Conservation (phyloP, 2,329 filamentous ascomycete species). For the Pseudogymnoascus sp. region DNA sequence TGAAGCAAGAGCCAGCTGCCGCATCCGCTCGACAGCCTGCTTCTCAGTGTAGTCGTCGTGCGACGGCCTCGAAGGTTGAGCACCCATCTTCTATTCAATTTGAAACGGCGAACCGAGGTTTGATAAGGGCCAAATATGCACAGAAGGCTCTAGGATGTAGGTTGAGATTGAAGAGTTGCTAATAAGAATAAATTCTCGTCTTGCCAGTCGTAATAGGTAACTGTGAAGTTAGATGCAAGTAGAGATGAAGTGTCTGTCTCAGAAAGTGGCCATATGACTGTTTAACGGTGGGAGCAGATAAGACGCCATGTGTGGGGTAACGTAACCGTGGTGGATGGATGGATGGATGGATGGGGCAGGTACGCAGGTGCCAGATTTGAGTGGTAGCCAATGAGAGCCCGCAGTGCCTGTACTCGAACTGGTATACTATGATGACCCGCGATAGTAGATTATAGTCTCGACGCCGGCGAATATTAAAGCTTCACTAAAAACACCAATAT, state of each 20-base stretch:
- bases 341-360: not conserved
- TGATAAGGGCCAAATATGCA: not conserved
- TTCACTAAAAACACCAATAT: not conserved
- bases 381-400: not conserved
- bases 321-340: conserved; percentile 3
- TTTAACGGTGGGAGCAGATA: not conserved
- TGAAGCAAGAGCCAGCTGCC: not conserved
- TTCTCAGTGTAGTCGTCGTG: not conserved
- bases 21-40: not conserved
- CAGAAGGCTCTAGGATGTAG: not conserved
- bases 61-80: not conserved
- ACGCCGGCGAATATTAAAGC: not conserved
- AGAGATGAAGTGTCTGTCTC: not conserved
- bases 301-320: not conserved
- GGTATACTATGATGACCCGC: not conserved
- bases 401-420: not conserved
- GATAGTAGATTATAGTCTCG: not conserved
- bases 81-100: not conserved
- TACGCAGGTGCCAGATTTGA: not conserved
- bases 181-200: not conserved
- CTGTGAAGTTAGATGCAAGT: not conserved
- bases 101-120: not conserved
- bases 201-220: not conserved
- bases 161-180: not conserved
- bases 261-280: not conserved